Percentiles rank a stretch among this genome's conserved stretches.
These are phyloP conservation scores for Pelargonium australe DNA, from an alignment of 441 rosid species.

Conservation along the genomic window DNA sequence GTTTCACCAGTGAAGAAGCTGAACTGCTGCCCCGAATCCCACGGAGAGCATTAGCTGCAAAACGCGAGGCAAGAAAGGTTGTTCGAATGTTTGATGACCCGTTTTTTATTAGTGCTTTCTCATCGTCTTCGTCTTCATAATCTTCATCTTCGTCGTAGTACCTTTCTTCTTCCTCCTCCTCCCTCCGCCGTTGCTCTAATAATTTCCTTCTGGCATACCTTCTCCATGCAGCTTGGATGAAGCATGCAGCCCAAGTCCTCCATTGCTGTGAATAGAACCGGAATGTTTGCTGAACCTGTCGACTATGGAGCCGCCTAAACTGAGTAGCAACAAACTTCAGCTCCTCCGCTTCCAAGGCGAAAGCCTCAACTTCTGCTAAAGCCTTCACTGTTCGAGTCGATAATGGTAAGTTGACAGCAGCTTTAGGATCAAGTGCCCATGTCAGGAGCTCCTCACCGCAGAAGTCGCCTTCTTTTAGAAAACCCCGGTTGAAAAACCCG, in stretches of 20 bases:
- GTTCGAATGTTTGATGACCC: constrained; percentile 45
- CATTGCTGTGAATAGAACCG: constrained; percentile 91
- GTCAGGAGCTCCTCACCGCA: constrained; percentile 80
- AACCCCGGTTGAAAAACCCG: constrained; percentile 80
- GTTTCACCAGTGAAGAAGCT: constrained; percentile 14
- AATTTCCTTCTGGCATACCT: constrained; percentile 53
- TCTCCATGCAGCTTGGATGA: constrained; percentile 82
- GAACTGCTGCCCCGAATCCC: constrained; percentile 23
- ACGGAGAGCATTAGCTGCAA: constrained; percentile 68
- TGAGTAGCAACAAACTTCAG: constrained; percentile 82
- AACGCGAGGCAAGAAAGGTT: constrained; percentile 58
- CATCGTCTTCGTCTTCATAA: constrained; percentile 23
- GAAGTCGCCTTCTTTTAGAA: constrained; percentile 72
- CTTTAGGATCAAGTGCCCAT: constrained; percentile 71
- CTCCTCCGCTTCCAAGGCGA: constrained; percentile 83
- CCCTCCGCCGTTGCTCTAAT: constrained; percentile 42
- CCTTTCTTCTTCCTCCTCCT: constrained; percentile 48
- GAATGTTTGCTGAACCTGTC: constrained; percentile 86
- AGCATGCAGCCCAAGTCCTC: constrained; percentile 90
- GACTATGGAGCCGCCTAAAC: constrained; percentile 80
- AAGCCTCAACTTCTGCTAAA: constrained; percentile 78
- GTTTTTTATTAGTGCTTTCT: constrained; percentile 15
- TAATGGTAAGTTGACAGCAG: constrained; percentile 48
- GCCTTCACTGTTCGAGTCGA: constrained; percentile 70
- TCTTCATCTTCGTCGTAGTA: constrained; percentile 15